Evolutionary conservation across 345 rosid genomes (phyloP), one percentile per base, ranked within the genome.

Genomic region (Trapa incisa): DNA sequence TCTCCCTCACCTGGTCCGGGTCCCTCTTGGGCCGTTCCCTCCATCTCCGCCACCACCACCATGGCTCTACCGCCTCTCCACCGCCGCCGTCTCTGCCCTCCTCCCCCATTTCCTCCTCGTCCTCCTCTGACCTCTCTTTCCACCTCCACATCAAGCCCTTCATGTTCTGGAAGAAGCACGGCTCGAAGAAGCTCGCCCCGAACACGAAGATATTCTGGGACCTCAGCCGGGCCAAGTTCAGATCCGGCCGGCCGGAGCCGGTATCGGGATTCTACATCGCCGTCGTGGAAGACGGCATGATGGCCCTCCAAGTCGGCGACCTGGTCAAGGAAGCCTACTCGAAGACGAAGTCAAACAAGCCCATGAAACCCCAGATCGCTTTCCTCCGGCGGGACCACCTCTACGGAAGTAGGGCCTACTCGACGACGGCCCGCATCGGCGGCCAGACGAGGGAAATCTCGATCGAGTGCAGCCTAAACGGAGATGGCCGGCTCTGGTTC

Each of bases 1-100:
- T 91, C 72, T 86, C 92, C 56, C 83, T 94, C 6, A 89, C 97
- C 22, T 94, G 97, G 99, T 87, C 97, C 13, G 71, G 85, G 1
- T 76, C 80, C 64, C 81, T 87, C 75, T 72, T 89, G 57, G 96
- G 99, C 69, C 96, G 88, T 76, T 87, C 93, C 32, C 78, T 91
- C 65, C 78, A 82, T 69, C 93, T 91, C 77, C 73, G 79, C 56
- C 65, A 10, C 79, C 12, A 74, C 74, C 35, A 78, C 88, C 61
- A 50, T 84, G 75, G 2, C 10, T 45, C 8, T 13, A 0, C 48
- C 48, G 48, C 48, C 48, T 45, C 48, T 13, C 48, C 48, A 13
- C 48, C 11, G 48, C 48, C 48, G 48, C 68, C 83, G 35, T 80
- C 89, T 64, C 91, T 87, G 66, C 85, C 82, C 48, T 86, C 91